phyloP scores from a whole-genome alignment of 2,329 filamentous ascomycete species.

The Setomelanomma holmii region DNA sequence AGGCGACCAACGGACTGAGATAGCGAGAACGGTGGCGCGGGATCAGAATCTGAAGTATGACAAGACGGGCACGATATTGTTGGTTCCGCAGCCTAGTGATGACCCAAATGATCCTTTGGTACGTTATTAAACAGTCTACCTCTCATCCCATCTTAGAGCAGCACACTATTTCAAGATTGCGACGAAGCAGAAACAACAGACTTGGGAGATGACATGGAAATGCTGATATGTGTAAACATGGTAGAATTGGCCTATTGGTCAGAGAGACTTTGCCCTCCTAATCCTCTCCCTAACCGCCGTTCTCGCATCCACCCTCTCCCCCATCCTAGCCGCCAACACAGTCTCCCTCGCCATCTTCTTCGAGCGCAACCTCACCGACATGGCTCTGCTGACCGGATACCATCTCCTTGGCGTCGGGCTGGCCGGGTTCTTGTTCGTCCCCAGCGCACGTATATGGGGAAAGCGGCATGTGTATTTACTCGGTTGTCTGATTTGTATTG shows the following conservation, averaged over 20 bases:
- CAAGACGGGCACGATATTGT: slow-evolving; percentile 73
- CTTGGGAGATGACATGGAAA: too few species aligned
- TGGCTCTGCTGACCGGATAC: slow-evolving; percentile 85
- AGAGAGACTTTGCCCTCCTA: slow-evolving; percentile 79
- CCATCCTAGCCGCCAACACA: slow-evolving; percentile 88
- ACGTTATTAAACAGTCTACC: slow-evolving; percentile 32
- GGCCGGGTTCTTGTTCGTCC: slow-evolving; percentile 84
- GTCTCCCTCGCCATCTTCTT: slow-evolving; percentile 76
- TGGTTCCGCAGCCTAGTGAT: slow-evolving; percentile 89
- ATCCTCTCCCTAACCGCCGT: slow-evolving; percentile 81
- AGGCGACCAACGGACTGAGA: slow-evolving; percentile 27
- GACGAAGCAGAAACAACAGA: too few species aligned
- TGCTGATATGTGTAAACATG: not conserved
- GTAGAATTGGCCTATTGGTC: slow-evolving; percentile 85
- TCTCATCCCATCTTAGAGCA: not conserved
- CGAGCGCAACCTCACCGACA: slow-evolving; percentile 70
- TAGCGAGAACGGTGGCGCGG: slow-evolving; percentile 37
- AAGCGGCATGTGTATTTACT: slow-evolving; percentile 88
- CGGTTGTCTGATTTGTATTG: slow-evolving; percentile 75
- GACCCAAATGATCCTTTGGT: slow-evolving; percentile 88
- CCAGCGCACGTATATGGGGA: slow-evolving; percentile 87
- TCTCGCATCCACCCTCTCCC: slow-evolving; percentile 82
- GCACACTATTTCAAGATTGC: too few species aligned
- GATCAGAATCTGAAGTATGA: slow-evolving; percentile 73
- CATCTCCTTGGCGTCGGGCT: slow-evolving; percentile 84